Evolutionary conservation across 495 filamentous ascomycete genomes (phyloP), one percentile per base, ranked within the genome.

Genomic region (Lasiosphaeriaceae sp.): DNA sequence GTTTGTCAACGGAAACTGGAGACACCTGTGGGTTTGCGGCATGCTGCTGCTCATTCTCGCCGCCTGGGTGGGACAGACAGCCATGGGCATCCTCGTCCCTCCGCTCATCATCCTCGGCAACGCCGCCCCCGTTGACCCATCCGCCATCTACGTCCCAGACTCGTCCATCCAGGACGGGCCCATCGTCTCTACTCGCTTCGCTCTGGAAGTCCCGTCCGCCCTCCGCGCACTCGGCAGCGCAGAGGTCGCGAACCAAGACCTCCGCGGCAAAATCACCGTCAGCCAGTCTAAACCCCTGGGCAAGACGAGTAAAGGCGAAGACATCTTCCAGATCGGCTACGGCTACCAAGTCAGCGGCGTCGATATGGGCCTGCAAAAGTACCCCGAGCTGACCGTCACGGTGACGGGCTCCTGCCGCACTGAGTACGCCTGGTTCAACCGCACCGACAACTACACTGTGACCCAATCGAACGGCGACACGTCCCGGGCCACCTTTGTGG

Each of bases 361-460:
- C 17, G 72, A 75, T 54, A 60, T 75, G 29, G 72, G 72, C 1
- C 51, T 75, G 19, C 72, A 74, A 46, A 53, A 62, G 23, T 62
- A 46, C 29, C 66, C 71, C 2, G 63, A 48, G 8, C 64, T 74
- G 23, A 57, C 39, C 9, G 61, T 74, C 21, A 62, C 57, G 6
- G 66, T 74, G 45, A 48, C 24, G 2, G 72, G 72, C 43, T 70
- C 72, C 2, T 74, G 72, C 57, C 24, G 54, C 12, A 74, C 70
- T 14, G 70, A 74, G 6, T 74, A 74, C 47, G 23, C 31, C 2
- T 67, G 59, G 62, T 57, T 57, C 14, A 43, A 14, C 39, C 1
- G 14, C 9, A 43, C 39, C 14, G n/a, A 14, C 39, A 43, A 43
- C 39, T 16, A 4, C 22, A 55, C 17, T 34, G 47, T 51, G n/a